Percentiles rank a stretch among this genome's conserved stretches.
Conservation (phyloP, 345 rosid genomes). For the Physaria fendleri region DNA sequence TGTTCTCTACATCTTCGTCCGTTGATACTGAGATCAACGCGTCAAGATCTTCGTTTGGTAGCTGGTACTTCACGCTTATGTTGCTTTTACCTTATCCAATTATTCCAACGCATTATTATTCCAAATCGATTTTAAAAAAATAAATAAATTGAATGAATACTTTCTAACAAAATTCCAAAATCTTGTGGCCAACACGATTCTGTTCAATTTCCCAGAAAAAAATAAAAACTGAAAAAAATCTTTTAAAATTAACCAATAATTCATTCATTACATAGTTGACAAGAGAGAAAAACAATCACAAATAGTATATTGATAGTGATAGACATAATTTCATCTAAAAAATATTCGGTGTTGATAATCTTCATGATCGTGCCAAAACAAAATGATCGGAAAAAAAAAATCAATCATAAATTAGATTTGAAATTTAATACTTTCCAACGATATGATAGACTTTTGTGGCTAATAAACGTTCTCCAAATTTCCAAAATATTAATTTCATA, state of each 20-base stretch:
- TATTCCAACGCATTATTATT: constrained; percentile 8
- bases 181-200: constrained; percentile 8
- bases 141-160: not conserved
- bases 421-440: not conserved
- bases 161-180: constrained; percentile 24
- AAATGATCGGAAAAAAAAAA: not conserved
- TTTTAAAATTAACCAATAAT: not conserved
- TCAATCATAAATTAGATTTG: not conserved
- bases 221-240: not conserved
- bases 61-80: constrained; percentile 81
- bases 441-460: constrained; percentile 2
- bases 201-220: constrained; percentile 16
- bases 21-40: constrained; percentile 87
- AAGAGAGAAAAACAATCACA: not conserved
- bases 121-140: not conserved
- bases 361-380: not conserved
- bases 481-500: not conserved
- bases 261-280: not conserved
- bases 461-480: not conserved
- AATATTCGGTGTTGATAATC: not conserved
- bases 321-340: not conserved
- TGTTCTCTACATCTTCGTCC: constrained; percentile 93
- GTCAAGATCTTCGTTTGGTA: constrained; percentile 94
- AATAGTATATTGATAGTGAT: no score
- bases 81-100: constrained; percentile 45